Evolutionary conservation across 192 early-diverging fungal species (phyloP).

Genomic region (Coemansia sp.): DNA sequence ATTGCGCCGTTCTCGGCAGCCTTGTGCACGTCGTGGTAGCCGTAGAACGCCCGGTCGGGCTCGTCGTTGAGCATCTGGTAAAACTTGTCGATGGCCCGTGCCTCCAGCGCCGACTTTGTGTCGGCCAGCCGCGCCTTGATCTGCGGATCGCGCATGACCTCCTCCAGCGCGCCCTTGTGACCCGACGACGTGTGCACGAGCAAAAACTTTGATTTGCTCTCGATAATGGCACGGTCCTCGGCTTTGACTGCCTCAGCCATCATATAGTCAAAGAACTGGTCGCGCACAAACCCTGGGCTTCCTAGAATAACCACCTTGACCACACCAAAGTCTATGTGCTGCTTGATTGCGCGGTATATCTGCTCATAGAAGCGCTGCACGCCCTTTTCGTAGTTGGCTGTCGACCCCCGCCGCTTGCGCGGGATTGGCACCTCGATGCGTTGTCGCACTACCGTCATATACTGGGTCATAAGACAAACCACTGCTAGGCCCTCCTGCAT

Average conservation of each 20-base stretch:
- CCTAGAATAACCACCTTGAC: conserved; percentile 95
- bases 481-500: conserved; percentile 89
- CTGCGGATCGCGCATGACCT: conserved; percentile 84
- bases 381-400: conserved; percentile 89
- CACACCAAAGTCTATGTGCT: conserved; percentile 86
- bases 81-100: conserved; percentile 75
- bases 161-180: conserved; percentile 92
- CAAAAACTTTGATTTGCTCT: conserved; percentile 84
- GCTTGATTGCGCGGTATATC: conserved; percentile 79
- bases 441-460: conserved; percentile 94
- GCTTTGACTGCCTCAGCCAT: conserved; percentile 76
- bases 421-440: conserved; percentile 88
- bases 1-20: conserved; percentile 85
- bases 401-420: conserved; percentile 87
- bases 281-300: conserved; percentile 92
- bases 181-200: conserved; percentile 91
- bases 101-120: conserved; percentile 89
- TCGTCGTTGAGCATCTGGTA: conserved; percentile 87
- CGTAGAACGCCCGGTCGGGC: conserved; percentile 91
- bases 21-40: conserved; percentile 75
- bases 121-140: conserved; percentile 77
- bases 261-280: conserved; percentile 83
- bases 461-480: conserved; percentile 86
- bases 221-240: conserved; percentile 77
- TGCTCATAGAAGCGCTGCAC: conserved; percentile 86